phyloP scores from a whole-genome alignment of 345 rosid genomes.

The Boechera retrofracta region DNA sequence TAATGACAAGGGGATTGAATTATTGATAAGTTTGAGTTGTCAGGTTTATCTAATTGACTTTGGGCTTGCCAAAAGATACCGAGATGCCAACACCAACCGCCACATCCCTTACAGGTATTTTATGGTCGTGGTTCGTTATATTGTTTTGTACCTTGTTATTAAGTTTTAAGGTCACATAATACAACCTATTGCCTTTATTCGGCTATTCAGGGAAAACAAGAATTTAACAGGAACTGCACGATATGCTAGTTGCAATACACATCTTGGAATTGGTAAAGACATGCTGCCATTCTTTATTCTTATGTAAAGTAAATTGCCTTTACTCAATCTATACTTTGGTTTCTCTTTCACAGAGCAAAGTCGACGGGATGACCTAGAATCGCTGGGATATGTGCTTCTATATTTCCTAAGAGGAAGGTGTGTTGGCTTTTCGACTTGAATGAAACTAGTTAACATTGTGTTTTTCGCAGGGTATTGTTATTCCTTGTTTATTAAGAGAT shows the following conservation, averaged over 20 bases:
- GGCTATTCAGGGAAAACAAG: slow-evolving; percentile 80
- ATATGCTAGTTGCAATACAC: slow-evolving; percentile 97
- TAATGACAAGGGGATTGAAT: not conserved
- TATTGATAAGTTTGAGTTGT: not conserved
- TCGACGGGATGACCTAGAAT: slow-evolving; percentile 82
- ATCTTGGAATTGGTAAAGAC: slow-evolving; percentile 90
- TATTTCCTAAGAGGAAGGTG: slow-evolving; percentile 95
- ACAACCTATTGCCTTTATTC: not conserved
- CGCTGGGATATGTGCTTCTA: slow-evolving; percentile 78
- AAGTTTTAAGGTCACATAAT: not conserved
- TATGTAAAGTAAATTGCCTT: not conserved
- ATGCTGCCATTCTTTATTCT: slow-evolving; percentile 12
- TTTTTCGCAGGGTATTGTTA: not conserved
- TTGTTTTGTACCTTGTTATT: not conserved
- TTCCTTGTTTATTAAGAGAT: not conserved
- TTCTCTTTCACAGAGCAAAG: slow-evolving; percentile 62
- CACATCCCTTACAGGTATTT: slow-evolving; percentile 83
- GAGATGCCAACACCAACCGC: slow-evolving; percentile 76
- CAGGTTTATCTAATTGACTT: slow-evolving; percentile 91
- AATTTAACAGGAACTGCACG: slow-evolving; percentile 97
- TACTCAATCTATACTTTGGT: slow-evolving; percentile 5
- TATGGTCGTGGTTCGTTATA: not conserved
- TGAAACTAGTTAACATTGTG: slow-evolving; percentile 7
- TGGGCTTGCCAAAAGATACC: slow-evolving; percentile 90
- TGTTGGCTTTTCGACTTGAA: slow-evolving; percentile 5